These are phyloP conservation scores for Neurospora sp. DNA, from an alignment of 495 filamentous ascomycete species.

Conservation along the genomic window DNA sequence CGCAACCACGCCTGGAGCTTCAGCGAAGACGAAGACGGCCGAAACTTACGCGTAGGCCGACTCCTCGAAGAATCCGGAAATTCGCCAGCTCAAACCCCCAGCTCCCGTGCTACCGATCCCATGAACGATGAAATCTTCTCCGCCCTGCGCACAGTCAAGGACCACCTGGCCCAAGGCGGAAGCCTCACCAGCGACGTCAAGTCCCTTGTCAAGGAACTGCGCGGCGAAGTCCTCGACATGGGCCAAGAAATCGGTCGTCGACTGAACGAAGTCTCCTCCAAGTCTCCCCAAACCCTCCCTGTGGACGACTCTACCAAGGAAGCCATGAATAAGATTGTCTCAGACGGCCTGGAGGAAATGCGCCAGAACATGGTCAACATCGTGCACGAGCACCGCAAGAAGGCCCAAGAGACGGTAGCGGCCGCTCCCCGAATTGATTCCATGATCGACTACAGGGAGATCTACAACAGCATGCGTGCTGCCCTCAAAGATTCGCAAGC, in stretches of 20 bases:
- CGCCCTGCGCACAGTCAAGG: slow-evolving; percentile 73
- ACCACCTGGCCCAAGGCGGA: slow-evolving; percentile 74
- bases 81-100: background rate
- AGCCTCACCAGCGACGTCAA: slow-evolving; percentile 86
- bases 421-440: background rate
- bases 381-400: slow-evolving; percentile 62
- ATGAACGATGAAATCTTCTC: slow-evolving; percentile 63
- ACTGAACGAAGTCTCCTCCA: slow-evolving; percentile 55
- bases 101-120: slow-evolving; percentile 27
- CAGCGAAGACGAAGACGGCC: slow-evolving; percentile 33
- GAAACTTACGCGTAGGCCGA: slow-evolving; percentile 19
- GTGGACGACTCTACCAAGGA: slow-evolving; percentile 46
- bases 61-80: slow-evolving; percentile 22
- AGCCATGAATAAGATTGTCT: slow-evolving; percentile 67
- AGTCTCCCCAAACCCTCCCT: slow-evolving; percentile 14
- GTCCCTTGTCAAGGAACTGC: slow-evolving; percentile 74
- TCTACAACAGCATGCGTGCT: slow-evolving; percentile 69
- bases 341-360: slow-evolving; percentile 69
- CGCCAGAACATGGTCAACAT: slow-evolving; percentile 68
- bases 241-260: slow-evolving; percentile 76
- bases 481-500: slow-evolving; percentile 63
- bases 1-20: slow-evolving; percentile 38
- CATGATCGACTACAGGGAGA: slow-evolving; percentile 61
- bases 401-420: slow-evolving; percentile 37
- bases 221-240: slow-evolving; percentile 91